Conservation (phyloP, 768 basidiomycete genomes). For the Kwoniella sp. region DNA sequence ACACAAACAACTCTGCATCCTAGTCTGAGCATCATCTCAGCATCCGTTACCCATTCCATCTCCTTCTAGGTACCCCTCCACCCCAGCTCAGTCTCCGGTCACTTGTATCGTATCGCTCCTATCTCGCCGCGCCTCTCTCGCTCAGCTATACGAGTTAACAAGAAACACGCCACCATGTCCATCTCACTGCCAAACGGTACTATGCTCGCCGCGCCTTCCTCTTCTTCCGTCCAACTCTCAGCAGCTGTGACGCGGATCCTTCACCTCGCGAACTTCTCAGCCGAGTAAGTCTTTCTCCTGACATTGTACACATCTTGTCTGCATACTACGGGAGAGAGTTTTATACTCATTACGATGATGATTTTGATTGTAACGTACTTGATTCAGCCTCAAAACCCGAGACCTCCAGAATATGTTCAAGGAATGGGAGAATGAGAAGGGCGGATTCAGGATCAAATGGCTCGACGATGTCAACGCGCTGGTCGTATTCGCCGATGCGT, state of each 20-base stretch:
- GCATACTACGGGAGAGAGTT: not conserved
- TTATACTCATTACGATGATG: no score
- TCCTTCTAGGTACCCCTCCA: no score
- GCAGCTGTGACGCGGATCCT: constrained; percentile 96
- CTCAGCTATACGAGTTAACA: not conserved
- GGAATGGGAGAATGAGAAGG: constrained; percentile 80
- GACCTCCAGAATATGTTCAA: constrained; percentile 90
- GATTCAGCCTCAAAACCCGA: constrained; percentile 76
- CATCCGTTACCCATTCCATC: no score
- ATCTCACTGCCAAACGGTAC: constrained; percentile 54
- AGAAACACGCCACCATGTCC: constrained; percentile 34
- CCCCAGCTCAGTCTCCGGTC: no score
- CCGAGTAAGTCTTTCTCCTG: constrained; percentile 61
- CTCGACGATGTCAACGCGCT: constrained; percentile 92
- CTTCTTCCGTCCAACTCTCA: constrained; percentile 62
- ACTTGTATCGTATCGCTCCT: no score
- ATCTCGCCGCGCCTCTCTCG: no score
- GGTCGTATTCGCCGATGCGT: constrained; percentile 90
- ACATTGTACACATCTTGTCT: not conserved
- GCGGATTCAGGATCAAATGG: constrained; percentile 99
- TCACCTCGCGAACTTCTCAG: constrained; percentile 84
- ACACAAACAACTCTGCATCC: no score
- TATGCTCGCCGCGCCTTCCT: constrained; percentile 44
- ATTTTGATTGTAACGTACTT: not conserved
- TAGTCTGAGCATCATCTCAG: no score